Conservation (phyloP, 1,284 basidiomycete species). For the Puccinia triticina region DNA sequence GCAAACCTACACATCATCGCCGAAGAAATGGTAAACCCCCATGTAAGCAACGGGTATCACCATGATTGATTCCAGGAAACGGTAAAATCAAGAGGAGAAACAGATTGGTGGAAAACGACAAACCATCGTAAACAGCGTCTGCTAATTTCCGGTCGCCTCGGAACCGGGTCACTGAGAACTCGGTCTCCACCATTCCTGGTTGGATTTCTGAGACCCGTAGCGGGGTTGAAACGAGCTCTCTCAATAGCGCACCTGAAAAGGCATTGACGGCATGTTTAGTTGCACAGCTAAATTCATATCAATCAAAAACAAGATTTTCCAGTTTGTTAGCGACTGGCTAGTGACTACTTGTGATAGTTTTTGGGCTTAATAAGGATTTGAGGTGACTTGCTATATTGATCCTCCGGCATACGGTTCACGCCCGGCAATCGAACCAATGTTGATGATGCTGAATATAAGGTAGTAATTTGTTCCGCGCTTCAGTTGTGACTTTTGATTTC, state of each 20-base stretch:
- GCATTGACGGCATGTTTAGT: slow-evolving; percentile 87
- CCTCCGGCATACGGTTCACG: slow-evolving; percentile 88
- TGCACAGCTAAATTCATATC: slow-evolving; percentile 66
- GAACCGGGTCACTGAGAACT: slow-evolving; percentile 86
- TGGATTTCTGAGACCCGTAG: slow-evolving; percentile 90
- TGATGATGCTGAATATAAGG: slow-evolving; percentile 70
- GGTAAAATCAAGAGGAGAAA: neutral
- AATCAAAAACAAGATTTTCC: neutral
- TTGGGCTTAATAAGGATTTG: neutral
- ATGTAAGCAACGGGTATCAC: slow-evolving; percentile 45
- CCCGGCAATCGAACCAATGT: slow-evolving; percentile 90
- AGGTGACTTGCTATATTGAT: slow-evolving; percentile 63
- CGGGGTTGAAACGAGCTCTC: slow-evolving; percentile 83
- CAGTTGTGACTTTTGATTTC: neutral
- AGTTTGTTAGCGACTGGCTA: neutral
- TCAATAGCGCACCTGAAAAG: slow-evolving; percentile 79
- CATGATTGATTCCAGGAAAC: too few relatives aligned
- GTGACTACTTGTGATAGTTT: neutral
- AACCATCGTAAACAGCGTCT: slow-evolving; percentile 86
- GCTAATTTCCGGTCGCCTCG: slow-evolving; percentile 78
- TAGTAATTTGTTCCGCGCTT: neutral
- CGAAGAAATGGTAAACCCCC: slow-evolving; percentile 52
- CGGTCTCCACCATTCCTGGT: slow-evolving; percentile 66
- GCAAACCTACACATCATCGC: slow-evolving; percentile 7
- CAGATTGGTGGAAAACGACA: neutral